A percentile compares a stretch with the other conserved stretches of the same genome.
Evolutionary conservation across 495 filamentous ascomycete genomes (phyloP).

Genomic region (Aspergillus kassunensis): DNA sequence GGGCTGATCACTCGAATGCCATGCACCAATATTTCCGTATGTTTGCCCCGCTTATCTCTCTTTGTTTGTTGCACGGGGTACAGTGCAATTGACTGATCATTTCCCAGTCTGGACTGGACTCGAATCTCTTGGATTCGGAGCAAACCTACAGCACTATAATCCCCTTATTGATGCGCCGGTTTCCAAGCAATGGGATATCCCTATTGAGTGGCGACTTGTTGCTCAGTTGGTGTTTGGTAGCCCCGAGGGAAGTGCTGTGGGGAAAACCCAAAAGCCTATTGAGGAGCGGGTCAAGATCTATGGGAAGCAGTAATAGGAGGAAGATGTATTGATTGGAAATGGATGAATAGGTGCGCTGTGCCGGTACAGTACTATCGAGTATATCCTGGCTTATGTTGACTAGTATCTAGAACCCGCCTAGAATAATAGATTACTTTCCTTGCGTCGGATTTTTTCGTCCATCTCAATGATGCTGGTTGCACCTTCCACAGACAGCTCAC

Average conservation of each 20-base stretch:
- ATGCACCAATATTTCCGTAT: slow-evolving; percentile 53
- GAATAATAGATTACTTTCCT: background rate
- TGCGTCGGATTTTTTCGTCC: background rate
- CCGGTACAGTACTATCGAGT: too few relatives aligned
- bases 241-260: slow-evolving; percentile 27
- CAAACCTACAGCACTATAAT: slow-evolving; percentile 56
- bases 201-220: slow-evolving; percentile 42
- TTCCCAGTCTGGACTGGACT: slow-evolving; percentile 49
- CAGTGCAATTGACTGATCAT: slow-evolving; percentile 14
- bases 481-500: background rate
- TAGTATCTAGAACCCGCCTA: too few relatives aligned
- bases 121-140: slow-evolving; percentile 48
- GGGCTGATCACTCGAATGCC: slow-evolving; percentile 51
- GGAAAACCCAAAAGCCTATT: slow-evolving; percentile 37
- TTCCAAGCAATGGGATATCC: slow-evolving; percentile 42
- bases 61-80: background rate
- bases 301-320: slow-evolving; percentile 14
- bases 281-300: slow-evolving; percentile 39
- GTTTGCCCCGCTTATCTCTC: slow-evolving; percentile 10
- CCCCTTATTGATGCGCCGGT: slow-evolving; percentile 45
- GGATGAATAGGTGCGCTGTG: background rate
- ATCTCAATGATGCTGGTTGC: background rate
- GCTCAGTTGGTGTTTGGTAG: slow-evolving; percentile 53
- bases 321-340: slow-evolving; percentile 1
- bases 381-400: too few relatives aligned